Percentiles rank a stretch among this genome's conserved stretches.
These are phyloP conservation scores for Gossypium trilobum DNA, from an alignment of 441 rosid genomes.

Conservation along the genomic window DNA sequence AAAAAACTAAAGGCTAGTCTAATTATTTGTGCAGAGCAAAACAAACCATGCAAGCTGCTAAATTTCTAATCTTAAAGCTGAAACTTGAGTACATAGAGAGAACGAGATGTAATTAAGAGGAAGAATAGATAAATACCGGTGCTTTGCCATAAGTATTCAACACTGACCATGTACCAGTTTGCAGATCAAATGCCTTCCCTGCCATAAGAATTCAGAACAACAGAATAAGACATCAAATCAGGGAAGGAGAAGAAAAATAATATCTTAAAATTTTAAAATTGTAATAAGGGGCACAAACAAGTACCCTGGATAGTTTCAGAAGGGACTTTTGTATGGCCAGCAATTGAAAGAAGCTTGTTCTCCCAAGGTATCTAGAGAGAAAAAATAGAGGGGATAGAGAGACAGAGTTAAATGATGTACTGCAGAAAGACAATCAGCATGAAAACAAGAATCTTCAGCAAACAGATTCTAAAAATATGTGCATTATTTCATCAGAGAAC, in stretches of 20 bases:
- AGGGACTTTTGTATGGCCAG: constrained; percentile 90
- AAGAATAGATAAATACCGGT: constrained; percentile 50
- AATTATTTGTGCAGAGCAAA: background rate
- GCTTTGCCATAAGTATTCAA: constrained; percentile 90
- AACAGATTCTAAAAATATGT: constrained; percentile 18
- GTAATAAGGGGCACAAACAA: background rate
- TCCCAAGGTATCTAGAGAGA: background rate
- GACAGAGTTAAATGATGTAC: background rate
- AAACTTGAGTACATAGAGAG: background rate
- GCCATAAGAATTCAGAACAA: constrained; percentile 29
- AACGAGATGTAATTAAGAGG: background rate
- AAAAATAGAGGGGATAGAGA: background rate
- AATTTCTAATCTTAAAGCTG: background rate
- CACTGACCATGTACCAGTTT: constrained; percentile 68
- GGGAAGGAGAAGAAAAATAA: background rate
- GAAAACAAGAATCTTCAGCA: constrained; percentile 14
- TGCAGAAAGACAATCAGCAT: constrained; percentile 12
- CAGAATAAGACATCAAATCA: background rate
- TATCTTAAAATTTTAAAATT: background rate
- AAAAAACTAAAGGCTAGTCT: constrained; percentile 5
- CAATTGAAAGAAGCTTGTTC: constrained; percentile 75
- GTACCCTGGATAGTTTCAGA: constrained; percentile 18
- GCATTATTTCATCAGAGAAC: constrained; percentile 12
- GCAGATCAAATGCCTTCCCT: constrained; percentile 83
- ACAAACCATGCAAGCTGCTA: background rate